These are phyloP conservation scores for Saccharomycopsis fermentans DNA, from an alignment of 805 yeast species.

Conservation along the genomic window DNA sequence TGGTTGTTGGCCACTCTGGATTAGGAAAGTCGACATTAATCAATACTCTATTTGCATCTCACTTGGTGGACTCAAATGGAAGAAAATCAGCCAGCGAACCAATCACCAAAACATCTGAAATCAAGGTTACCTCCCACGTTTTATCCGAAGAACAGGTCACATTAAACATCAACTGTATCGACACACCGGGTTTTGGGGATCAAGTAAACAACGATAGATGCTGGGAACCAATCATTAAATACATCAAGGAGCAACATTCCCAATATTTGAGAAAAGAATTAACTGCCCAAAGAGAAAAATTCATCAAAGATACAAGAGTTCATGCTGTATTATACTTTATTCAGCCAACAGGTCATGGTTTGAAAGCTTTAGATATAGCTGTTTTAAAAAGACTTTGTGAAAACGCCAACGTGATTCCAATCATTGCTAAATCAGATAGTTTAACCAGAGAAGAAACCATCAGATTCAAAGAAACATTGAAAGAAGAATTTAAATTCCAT, in stretches of 20 bases:
- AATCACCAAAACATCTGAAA: slow-evolving; percentile 53
- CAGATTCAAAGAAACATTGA: slow-evolving; percentile 64
- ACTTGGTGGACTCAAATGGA: slow-evolving; percentile 64
- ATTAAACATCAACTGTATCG: slow-evolving; percentile 78
- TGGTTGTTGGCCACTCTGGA: slow-evolving; percentile 92
- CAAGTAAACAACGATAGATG: slow-evolving; percentile 90
- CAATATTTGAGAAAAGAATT: slow-evolving; percentile 85
- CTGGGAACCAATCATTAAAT: slow-evolving; percentile 93
- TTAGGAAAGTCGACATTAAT: slow-evolving; percentile 88
- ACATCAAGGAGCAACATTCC: slow-evolving; percentile 91
- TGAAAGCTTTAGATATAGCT: slow-evolving; percentile 70
- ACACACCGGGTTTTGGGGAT: slow-evolving; percentile 98
- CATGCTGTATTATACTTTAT: slow-evolving; percentile 89
- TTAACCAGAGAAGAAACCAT: slow-evolving; percentile 79
- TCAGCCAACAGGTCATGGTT: slow-evolving; percentile 81
- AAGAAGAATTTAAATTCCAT: slow-evolving; percentile 64
- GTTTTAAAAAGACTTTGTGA: slow-evolving; percentile 79
- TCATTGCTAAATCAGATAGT: slow-evolving; percentile 89
- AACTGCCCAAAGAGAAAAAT: slow-evolving; percentile 72
- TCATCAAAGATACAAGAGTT: slow-evolving; percentile 78
- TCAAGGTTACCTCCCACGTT: slow-evolving; percentile 57
- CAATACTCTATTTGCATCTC: slow-evolving; percentile 83
- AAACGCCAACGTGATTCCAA: slow-evolving; percentile 88
- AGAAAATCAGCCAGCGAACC: slow-evolving; percentile 61
- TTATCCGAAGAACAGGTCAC: slow-evolving; percentile 81